A percentile compares a stretch with the other conserved stretches of the same genome.
Evolutionary conservation across 176 grass and related monocot species (phyloP).

Genomic region (Rhynchospora tenuis): DNA sequence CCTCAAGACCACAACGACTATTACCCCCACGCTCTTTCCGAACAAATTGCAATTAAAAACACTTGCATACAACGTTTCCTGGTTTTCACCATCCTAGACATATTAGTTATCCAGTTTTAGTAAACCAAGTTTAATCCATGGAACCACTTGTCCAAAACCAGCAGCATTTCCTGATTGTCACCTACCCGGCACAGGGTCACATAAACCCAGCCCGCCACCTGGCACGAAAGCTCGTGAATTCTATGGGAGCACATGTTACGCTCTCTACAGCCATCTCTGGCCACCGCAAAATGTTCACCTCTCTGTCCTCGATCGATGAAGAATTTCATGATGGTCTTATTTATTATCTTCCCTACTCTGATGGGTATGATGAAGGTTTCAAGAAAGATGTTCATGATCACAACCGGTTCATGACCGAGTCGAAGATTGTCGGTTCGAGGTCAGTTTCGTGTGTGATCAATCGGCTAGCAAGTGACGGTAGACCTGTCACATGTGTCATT

Average conservation of each 20-base stretch:
- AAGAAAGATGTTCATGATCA: not conserved
- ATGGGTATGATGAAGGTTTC: constrained; percentile 31
- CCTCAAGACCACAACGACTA: not conserved
- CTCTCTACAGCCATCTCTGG: constrained; percentile 31
- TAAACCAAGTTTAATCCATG: not conserved
- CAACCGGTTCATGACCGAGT: not conserved
- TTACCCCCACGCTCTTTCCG: not conserved
- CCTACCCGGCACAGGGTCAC: constrained; percentile 35
- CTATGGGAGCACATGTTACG: constrained; percentile 34
- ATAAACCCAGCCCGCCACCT: constrained; percentile 45
- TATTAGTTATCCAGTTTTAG: not conserved
- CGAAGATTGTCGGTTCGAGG: not conserved
- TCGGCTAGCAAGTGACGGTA: constrained; percentile 17
- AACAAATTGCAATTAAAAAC: not conserved
- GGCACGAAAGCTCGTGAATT: constrained; percentile 9
- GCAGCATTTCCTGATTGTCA: constrained; percentile 45
- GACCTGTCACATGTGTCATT: constrained; percentile 38
- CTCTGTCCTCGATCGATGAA: constrained; percentile 16
- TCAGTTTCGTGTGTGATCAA: constrained; percentile 6
- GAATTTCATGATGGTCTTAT: constrained; percentile 35
- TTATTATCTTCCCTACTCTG: constrained; percentile 41
- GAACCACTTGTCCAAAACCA: not conserved
- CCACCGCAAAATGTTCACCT: constrained; percentile 44
- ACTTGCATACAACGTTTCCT: not conserved
- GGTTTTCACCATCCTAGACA: not conserved